These are phyloP conservation scores for Marsdenia floribunda DNA, from an alignment of 257 asterid genomes.

Conservation along the genomic window DNA sequence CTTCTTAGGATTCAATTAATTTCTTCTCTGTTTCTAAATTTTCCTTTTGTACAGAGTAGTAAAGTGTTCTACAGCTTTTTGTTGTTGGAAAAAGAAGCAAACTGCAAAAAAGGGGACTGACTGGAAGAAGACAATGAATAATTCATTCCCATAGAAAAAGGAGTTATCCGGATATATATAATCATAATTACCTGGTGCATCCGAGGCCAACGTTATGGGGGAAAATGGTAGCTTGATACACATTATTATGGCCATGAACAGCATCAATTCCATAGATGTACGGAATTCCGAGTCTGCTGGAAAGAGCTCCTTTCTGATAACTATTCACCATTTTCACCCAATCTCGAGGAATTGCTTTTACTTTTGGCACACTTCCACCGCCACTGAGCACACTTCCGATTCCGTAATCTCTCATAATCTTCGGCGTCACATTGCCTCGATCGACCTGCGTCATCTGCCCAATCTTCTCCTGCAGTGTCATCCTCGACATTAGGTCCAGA, in stretches of 20 bases:
- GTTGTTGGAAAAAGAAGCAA: no score
- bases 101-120: no score
- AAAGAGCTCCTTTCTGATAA: constrained; percentile 38
- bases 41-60: no score
- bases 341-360: constrained; percentile 22
- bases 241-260: constrained; percentile 47
- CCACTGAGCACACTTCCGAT: constrained; percentile 39
- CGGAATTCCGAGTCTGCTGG: constrained; percentile 44
- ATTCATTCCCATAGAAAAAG: no score
- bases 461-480: constrained; percentile 37
- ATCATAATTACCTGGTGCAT: constrained; percentile 31
- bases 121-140: no score
- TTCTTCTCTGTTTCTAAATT: no score
- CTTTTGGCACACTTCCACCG: constrained; percentile 35
- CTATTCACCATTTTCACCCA: constrained; percentile 45
- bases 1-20: no score
- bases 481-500: constrained; percentile 20
- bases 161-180: no score
- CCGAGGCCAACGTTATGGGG: constrained; percentile 56
- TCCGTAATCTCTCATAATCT: constrained; percentile 23
- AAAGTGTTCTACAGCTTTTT: no score
- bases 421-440: constrained; percentile 15
- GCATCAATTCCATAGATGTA: constrained; percentile 48
- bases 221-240: constrained; percentile 39
- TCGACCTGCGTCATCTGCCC: constrained; percentile 44